Base-by-base conservation (phyloP, 768 basidiomycete genomes). In the Leccinellum rugosiceps region DNA sequence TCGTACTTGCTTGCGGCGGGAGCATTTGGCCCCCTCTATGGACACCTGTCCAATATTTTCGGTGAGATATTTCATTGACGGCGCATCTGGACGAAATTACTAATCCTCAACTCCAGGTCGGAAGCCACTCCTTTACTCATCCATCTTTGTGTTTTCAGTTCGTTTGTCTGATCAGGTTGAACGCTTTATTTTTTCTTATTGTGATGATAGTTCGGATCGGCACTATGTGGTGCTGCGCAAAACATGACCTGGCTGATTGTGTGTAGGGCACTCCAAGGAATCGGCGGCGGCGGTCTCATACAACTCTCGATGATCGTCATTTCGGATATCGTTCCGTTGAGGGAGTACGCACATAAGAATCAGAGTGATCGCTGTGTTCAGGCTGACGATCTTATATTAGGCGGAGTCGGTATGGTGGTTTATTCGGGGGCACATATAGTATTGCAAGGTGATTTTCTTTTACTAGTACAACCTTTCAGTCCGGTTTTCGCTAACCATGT, bases 161-260 rank as follows among this genome's bases (percentile, higher is more conserved):
- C 43, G 79, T 67, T 32, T 45, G 26, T 8, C 10, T n/a, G 21
- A 4, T 26, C 23, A 4, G 49, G 9, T 43, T 43, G 41, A n/a
- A n/a, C 4, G n/a, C 3, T 25, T 30, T 4, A 1, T 0, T 41
- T 54, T 53, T 62, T 23, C 58, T 52, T 8, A 26, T 21, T 19
- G 8, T n/a, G n/a, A n/a, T 15, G 10, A 38, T 62, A 89, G 88
- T 66, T 90, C 59, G 90, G 89, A 34, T 90, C 89, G 11, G 88
- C 88, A 3, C 73, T 93, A 43, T 92, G 89, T 63, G 92, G 90
- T 11, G 85, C 87, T 8, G 90, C 92, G 0, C 87, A 93, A 68
- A 83, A 57, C 57, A 87, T 92, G 82, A 79, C 76, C 8, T 90
- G 88, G 91, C 74, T 94, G 10, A 83, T 91, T 38, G 76, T 86